phyloP scores from a whole-genome alignment of 495 filamentous ascomycete species.

The Lasiosphaeria miniovina region DNA sequence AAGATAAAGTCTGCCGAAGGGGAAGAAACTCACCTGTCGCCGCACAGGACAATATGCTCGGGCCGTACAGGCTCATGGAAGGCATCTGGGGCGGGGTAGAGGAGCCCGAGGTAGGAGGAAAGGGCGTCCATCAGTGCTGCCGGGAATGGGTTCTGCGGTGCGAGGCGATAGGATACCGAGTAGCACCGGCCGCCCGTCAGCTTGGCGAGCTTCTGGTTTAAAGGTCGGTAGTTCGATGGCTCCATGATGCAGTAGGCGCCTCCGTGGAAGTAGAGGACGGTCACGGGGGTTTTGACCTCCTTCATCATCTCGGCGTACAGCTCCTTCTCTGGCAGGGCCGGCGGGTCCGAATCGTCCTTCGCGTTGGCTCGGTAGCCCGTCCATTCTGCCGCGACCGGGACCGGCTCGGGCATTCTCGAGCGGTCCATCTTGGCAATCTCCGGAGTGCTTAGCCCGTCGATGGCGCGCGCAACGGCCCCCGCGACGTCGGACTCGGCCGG shows the following conservation, averaged over 20 bases:
- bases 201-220: constrained; percentile 48
- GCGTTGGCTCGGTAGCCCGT: constrained; percentile 66
- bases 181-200: constrained; percentile 59
- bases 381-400: constrained; percentile 80
- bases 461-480: constrained; percentile 59
- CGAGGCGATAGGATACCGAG: constrained; percentile 81
- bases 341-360: constrained; percentile 50
- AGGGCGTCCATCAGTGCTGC: constrained; percentile 81
- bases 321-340: constrained; percentile 61
- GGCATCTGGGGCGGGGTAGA: constrained; percentile 73
- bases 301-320: constrained; percentile 72
- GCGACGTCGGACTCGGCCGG: constrained; percentile 51
- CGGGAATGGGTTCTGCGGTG: constrained; percentile 82
- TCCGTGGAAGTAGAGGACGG: constrained; percentile 84
- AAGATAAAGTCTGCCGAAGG: neutral
- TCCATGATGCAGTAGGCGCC: constrained; percentile 83
- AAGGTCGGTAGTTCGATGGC: constrained; percentile 59
- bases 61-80: constrained; percentile 68
- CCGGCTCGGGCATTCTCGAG: constrained; percentile 44
- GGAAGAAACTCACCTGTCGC: constrained; percentile 54
- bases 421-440: neutral
- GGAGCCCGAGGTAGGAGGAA: constrained; percentile 74
- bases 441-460: constrained; percentile 54
- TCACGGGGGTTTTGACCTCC: constrained; percentile 63
- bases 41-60: constrained; percentile 70